Evolutionary conservation across 352 stramenopile species (phyloP).

Genomic region (Pilasporangium apinafurcum): DNA sequence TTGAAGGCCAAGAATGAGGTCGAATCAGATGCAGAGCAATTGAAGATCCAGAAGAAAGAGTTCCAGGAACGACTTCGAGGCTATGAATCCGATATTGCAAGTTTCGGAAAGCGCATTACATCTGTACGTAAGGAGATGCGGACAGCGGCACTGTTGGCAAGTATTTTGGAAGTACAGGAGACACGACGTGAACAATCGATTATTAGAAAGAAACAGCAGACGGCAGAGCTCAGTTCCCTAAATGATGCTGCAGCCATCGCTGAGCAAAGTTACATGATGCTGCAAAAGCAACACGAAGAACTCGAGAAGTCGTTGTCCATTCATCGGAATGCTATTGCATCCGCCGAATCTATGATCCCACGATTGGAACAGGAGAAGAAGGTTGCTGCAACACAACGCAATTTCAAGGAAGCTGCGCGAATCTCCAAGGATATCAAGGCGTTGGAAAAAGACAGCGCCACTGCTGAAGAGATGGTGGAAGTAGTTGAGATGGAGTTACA

Average conservation of each 20-base stretch:
- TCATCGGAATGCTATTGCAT: slow-evolving; percentile 77
- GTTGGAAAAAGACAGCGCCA: slow-evolving; percentile 75
- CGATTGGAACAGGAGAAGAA: slow-evolving; percentile 81
- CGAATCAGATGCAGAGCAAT: slow-evolving; percentile 52
- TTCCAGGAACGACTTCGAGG: slow-evolving; percentile 50
- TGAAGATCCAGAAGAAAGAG: slow-evolving; percentile 44
- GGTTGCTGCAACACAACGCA: slow-evolving; percentile 59
- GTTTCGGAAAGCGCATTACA: slow-evolving; percentile 55
- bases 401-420: slow-evolving; percentile 81
- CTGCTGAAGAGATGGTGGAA: slow-evolving; percentile 77
- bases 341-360: slow-evolving; percentile 72
- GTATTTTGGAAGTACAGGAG: slow-evolving; percentile 71
- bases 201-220: slow-evolving; percentile 71
- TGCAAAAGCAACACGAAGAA: slow-evolving; percentile 70
- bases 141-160: slow-evolving; percentile 47
- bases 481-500: slow-evolving; percentile 80
- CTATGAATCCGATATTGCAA: slow-evolving; percentile 38
- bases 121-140: slow-evolving; percentile 67
- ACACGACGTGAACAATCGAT: slow-evolving; percentile 53
- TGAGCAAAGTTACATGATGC: slow-evolving; percentile 70
- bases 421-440: slow-evolving; percentile 87
- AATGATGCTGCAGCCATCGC: slow-evolving; percentile 62
- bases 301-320: slow-evolving; percentile 66
- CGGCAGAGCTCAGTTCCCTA: slow-evolving; percentile 58
- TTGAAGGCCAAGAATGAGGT: slow-evolving; percentile 71